A percentile compares a stretch with the other conserved stretches of the same genome.
These are phyloP conservation scores for Talaromyces sp. DNA, from an alignment of 2,329 filamentous ascomycete genomes.

Conservation along the genomic window DNA sequence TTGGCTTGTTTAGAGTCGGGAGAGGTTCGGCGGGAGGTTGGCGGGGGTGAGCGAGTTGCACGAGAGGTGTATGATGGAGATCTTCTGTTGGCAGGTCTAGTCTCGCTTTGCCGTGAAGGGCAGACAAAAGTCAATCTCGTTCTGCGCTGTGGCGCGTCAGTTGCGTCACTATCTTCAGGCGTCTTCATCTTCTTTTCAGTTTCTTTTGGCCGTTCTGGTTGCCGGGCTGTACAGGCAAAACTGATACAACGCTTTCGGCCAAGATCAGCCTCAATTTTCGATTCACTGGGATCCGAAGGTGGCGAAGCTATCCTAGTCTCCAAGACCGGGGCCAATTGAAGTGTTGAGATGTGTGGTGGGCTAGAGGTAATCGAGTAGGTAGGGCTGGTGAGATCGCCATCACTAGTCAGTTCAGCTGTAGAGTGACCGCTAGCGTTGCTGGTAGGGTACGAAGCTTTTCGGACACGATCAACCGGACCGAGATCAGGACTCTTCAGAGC, in stretches of 20 bases:
- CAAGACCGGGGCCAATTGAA: slow-evolving; percentile 22
- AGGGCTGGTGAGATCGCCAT: slow-evolving; percentile 85
- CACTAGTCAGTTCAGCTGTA: slow-evolving; percentile 90
- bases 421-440: slow-evolving; percentile 80
- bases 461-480: slow-evolving; percentile 41
- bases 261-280: slow-evolving; percentile 60
- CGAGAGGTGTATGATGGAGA: slow-evolving; percentile 28
- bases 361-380: slow-evolving; percentile 85
- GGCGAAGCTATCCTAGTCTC: slow-evolving; percentile 23
- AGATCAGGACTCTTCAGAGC: slow-evolving; percentile 67
- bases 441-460: slow-evolving; percentile 60
- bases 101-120: slow-evolving; percentile 37
- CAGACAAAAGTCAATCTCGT: slow-evolving; percentile 50
- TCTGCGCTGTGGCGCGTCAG: slow-evolving; percentile 42
- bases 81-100: slow-evolving; percentile 30
- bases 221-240: slow-evolving; percentile 74
- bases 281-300: slow-evolving; percentile 48
- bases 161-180: slow-evolving; percentile 22
- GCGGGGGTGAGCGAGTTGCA: slow-evolving; percentile 42
- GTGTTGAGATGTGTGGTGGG: slow-evolving; percentile 63
- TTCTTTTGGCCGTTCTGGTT: slow-evolving; percentile 49
- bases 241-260: slow-evolving; percentile 87
- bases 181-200: slow-evolving; percentile 25
- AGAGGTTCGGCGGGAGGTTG: slow-evolving; percentile 34
- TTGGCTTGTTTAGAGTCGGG: slow-evolving; percentile 21